Base-by-base conservation (phyloP, 1,284 basidiomycete genomes). In the Sporisorium iseilematis-ciliati region DNA sequence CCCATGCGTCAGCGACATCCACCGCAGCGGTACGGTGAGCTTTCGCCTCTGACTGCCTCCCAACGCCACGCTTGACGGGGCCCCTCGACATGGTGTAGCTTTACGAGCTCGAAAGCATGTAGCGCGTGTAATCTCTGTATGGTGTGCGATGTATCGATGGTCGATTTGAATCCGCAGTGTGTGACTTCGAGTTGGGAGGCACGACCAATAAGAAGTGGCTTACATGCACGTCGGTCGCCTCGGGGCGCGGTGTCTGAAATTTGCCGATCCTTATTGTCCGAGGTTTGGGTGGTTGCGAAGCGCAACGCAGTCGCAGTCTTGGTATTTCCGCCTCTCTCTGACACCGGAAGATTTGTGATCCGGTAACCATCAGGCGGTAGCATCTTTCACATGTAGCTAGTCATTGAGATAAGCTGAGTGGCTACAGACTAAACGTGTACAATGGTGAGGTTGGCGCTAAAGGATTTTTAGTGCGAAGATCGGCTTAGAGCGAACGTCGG, bases 161-260 rank as follows among this genome's bases (percentile, higher is more conserved):
- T 57, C 55, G 26, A 48, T 51, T 7, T 14, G 29, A 38, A 38
- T n/a, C 0, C 7, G 29, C 4, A 52, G 16, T 12, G 31, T 57
- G 45, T 49, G 46, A 12, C 12, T 7, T 21, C n/a, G 14, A 12
- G 16, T 11, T 2, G 12, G 16, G 35, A 38, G 12, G 35, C 35
- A 38, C 12, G 3, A 6, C 49, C 29, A 50, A 50, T 48, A 16
- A 50, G n/a, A 20, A 35, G 18, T n/a, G 12, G 18, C n/a, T 31
- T 26, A n/a, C 26, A 59, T 69, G 66, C 57, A 59, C n/a, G 40
- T 63, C 60, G 59, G 60, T n/a, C 26, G 45, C 33, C 25, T 63
- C 57, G 65, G 65, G 65, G 58, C 40, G 66, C 66, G 60, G 66
- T 56, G 51, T 18, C 14, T 59, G 12, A 69, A 69, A 56, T 57